These are phyloP conservation scores for Solanum chmielewskii DNA, from an alignment of 257 asterid species.

Conservation along the genomic window DNA sequence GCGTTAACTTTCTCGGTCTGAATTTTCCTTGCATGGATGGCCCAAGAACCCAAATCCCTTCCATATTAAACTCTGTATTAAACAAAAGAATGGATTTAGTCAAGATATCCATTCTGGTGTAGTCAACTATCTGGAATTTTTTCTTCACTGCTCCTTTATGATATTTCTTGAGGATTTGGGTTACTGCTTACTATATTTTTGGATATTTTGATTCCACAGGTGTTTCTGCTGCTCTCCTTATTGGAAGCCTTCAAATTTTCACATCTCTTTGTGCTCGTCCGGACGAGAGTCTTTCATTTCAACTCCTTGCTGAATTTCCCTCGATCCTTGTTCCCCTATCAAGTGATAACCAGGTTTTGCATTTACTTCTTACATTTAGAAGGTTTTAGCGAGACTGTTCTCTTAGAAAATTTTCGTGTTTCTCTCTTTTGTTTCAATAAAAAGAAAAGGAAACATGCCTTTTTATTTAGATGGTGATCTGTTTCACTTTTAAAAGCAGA, in stretches of 20 bases:
- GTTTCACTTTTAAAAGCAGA: background rate
- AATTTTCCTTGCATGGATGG: background rate
- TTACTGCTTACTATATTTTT: background rate
- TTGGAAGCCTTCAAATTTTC: constrained; percentile 53
- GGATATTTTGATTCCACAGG: constrained; percentile 28
- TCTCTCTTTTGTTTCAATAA: background rate
- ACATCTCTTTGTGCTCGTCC: constrained; percentile 39
- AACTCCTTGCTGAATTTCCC: constrained; percentile 55
- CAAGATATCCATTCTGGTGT: background rate
- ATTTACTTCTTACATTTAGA: background rate
- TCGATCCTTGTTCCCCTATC: constrained; percentile 67
- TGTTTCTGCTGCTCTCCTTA: constrained; percentile 42
- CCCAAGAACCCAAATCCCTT: background rate
- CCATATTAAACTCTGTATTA: background rate
- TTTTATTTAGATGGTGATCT: background rate
- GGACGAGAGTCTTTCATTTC: constrained; percentile 34
- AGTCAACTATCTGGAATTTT: background rate
- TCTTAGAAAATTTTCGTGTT: background rate
- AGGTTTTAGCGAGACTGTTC: background rate
- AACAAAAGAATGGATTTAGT: background rate
- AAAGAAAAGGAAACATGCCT: background rate
- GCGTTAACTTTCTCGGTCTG: background rate
- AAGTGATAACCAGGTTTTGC: constrained; percentile 62
- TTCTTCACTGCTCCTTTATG: background rate
- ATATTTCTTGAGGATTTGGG: background rate